phyloP scores from a whole-genome alignment of 345 rosid genomes.

The Eucalyptus microcorys region DNA sequence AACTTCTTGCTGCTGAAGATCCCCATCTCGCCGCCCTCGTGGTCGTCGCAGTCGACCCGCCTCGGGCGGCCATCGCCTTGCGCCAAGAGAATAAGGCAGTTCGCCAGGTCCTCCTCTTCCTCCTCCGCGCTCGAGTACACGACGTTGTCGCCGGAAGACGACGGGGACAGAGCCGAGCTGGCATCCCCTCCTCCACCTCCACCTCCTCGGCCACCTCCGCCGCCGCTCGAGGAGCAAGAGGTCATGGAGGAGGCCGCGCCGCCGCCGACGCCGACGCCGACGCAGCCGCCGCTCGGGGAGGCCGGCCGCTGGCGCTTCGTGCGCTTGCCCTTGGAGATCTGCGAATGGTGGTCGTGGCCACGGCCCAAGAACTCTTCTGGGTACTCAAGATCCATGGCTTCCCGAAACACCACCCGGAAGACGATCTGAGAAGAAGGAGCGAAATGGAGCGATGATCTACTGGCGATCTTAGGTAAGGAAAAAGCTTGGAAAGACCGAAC shows the following conservation, averaged over 20 bases:
- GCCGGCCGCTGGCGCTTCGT: constrained; percentile 63
- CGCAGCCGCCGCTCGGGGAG: constrained; percentile 19
- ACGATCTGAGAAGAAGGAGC: background rate
- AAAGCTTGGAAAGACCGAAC: background rate
- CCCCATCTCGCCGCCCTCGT: background rate
- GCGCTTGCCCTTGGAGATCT: constrained; percentile 59
- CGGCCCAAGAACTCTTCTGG: background rate
- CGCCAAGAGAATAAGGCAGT: constrained; percentile 79
- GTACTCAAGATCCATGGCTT: background rate
- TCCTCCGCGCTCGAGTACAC: constrained; percentile 28
- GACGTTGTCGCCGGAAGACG: background rate
- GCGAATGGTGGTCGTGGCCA: constrained; percentile 6
- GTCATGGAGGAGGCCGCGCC: constrained; percentile 1
- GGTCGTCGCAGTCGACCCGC: background rate
- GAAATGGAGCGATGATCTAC: background rate
- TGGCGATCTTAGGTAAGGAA: background rate
- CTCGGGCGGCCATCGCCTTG: constrained; percentile 22
- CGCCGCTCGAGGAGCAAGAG: constrained; percentile 42
- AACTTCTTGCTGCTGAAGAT: constrained; percentile 11
- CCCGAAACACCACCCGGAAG: background rate
- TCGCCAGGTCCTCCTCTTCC: constrained; percentile 91
- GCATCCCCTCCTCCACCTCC: background rate
- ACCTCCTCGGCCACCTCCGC: constrained; percentile 6
- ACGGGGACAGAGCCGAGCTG: background rate
- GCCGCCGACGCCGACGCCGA: background rate